phyloP scores from a whole-genome alignment of 345 rosid species.

The Citrus reticulata region DNA sequence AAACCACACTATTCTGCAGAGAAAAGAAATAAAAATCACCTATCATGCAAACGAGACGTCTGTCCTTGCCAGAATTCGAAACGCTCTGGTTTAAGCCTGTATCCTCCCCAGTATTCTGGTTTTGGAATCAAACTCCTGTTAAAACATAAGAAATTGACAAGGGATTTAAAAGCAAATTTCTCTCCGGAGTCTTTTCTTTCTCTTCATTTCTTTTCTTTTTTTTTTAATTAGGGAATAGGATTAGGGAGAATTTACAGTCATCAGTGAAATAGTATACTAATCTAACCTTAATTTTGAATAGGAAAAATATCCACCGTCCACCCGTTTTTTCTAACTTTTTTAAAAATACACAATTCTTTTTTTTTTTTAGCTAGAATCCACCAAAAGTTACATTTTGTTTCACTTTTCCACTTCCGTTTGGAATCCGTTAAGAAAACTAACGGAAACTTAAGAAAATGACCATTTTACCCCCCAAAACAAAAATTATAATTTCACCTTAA shows the following conservation, averaged over 20 bases:
- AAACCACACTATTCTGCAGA: not conserved
- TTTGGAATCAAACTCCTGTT: slow-evolving; percentile 81
- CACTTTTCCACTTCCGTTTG: too few relatives aligned
- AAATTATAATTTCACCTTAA: too few relatives aligned
- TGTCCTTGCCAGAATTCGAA: slow-evolving; percentile 99
- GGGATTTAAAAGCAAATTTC: not conserved
- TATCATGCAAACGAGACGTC: slow-evolving; percentile 76
- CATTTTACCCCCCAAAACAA: too few relatives aligned
- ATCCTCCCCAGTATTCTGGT: slow-evolving; percentile 93
- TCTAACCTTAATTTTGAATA: not conserved
- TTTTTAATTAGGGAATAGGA: not conserved
- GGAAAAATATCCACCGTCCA: too few relatives aligned
- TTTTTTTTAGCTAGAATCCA: too few relatives aligned
- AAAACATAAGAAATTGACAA: not conserved
- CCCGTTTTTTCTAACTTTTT: too few relatives aligned
- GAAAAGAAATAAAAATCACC: slow-evolving; percentile 29
- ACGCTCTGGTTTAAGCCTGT: slow-evolving; percentile 71
- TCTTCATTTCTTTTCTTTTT: too few relatives aligned
- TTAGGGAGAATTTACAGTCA: not conserved
- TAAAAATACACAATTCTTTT: too few relatives aligned
- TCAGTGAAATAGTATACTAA: not conserved
- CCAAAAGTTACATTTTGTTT: too few relatives aligned
- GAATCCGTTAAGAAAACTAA: too few relatives aligned
- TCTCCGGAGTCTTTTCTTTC: slow-evolving; percentile 1
- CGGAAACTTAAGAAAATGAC: too few relatives aligned